phyloP scores from a whole-genome alignment of 2,329 filamentous ascomycete genomes.

The Aspergillus amoenus region DNA sequence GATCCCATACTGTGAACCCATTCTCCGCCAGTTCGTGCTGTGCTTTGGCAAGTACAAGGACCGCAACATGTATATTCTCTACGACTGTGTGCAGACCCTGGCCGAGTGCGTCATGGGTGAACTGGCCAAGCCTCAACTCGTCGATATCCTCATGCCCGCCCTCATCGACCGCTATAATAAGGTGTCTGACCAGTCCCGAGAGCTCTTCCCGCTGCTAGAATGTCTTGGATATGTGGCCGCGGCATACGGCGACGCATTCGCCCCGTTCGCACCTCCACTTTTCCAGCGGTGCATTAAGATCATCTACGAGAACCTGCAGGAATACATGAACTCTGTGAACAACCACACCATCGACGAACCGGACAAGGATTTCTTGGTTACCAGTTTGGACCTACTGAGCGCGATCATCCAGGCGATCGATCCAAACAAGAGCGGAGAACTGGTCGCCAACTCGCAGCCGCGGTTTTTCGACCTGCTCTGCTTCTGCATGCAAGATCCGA shows the following conservation, averaged over 20 bases:
- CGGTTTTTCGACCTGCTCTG: slow-evolving; percentile 87
- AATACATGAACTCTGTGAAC: slow-evolving; percentile 67
- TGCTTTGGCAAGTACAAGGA: slow-evolving; percentile 98
- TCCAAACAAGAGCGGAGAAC: slow-evolving; percentile 67
- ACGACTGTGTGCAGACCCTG: slow-evolving; percentile 96
- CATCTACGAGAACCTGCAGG: slow-evolving; percentile 86
- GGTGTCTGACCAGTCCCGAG: slow-evolving; percentile 82
- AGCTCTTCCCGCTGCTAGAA: slow-evolving; percentile 93
- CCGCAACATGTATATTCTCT: slow-evolving; percentile 97
- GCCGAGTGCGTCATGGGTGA: slow-evolving; percentile 85
- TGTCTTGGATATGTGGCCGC: slow-evolving; percentile 92
- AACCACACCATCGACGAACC: slow-evolving; percentile 72
- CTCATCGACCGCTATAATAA: slow-evolving; percentile 85
- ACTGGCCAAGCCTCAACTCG: slow-evolving; percentile 77
- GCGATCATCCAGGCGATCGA: slow-evolving; percentile 89
- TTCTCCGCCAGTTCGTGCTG: slow-evolving; percentile 85
- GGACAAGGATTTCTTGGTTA: slow-evolving; percentile 96
- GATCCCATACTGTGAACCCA: slow-evolving; percentile 82
- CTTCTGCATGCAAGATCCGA: slow-evolving; percentile 87
- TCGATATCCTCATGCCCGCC: slow-evolving; percentile 86
- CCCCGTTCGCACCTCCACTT: slow-evolving; percentile 80
- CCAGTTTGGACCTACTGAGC: slow-evolving; percentile 88
- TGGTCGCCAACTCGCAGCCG: slow-evolving; percentile 74
- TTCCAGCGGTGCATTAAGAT: slow-evolving; percentile 87
- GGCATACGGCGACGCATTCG: slow-evolving; percentile 77